A percentile compares a stretch with the other conserved stretches of the same genome.
phyloP scores from a whole-genome alignment of 2,329 filamentous ascomycete genomes.

The Hypoxylon sp. region DNA sequence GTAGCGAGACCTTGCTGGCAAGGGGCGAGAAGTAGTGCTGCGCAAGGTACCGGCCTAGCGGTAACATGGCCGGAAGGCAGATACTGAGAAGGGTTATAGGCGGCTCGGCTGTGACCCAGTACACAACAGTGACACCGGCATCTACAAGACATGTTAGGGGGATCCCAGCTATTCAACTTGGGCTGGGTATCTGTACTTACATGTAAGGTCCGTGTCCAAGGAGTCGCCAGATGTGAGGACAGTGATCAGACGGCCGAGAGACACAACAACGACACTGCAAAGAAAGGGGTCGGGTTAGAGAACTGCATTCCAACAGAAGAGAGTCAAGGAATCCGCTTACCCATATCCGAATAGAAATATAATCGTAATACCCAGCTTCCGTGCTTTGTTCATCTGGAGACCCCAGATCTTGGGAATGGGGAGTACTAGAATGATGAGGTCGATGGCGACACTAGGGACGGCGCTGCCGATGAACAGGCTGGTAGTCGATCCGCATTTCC shows the following conservation, averaged over 20 bases:
- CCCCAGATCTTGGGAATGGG: slow-evolving; percentile 32
- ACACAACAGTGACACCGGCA: slow-evolving; percentile 2
- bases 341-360: slow-evolving; percentile 30
- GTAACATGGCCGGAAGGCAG: slow-evolving; percentile 19
- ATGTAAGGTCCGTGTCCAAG: slow-evolving; percentile 19
- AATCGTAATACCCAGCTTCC: slow-evolving; percentile 19
- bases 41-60: neutral
- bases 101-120: slow-evolving; percentile 17
- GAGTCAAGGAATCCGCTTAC: slow-evolving; percentile 14
- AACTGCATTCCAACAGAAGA: too few relatives aligned
- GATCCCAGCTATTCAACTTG: too few relatives aligned
- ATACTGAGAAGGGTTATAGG: slow-evolving; percentile 18
- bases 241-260: slow-evolving; percentile 24
- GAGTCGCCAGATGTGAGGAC: slow-evolving; percentile 10
- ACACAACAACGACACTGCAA: slow-evolving; percentile 26
- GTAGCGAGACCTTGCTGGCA: too few relatives aligned
- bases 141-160: slow-evolving; percentile 9
- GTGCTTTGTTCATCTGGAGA: slow-evolving; percentile 17
- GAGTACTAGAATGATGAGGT: slow-evolving; percentile 30
- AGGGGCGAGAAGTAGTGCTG: slow-evolving; percentile 1
- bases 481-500: neutral
- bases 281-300: neutral
- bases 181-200: slow-evolving; percentile 21
- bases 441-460: slow-evolving; percentile 29
- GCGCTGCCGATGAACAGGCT: slow-evolving; percentile 20